Evolutionary conservation across 371 early-diverging fungal genomes (phyloP).

Genomic region (Mortierella sp.): DNA sequence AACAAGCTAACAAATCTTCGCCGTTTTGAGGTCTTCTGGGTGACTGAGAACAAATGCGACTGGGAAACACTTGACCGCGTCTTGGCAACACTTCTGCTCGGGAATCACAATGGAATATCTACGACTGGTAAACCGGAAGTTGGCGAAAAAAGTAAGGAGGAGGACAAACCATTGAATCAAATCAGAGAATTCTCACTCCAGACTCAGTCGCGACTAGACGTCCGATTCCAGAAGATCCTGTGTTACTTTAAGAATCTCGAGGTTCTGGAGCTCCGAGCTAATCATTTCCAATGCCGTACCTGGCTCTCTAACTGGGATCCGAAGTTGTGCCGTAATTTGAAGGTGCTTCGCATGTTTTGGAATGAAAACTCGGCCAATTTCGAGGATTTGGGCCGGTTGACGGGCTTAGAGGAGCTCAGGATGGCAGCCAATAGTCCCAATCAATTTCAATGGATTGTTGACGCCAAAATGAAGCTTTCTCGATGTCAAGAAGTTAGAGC

Average conservation of each 20-base stretch:
- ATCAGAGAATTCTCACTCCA: constrained; percentile 29
- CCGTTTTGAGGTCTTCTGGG: constrained; percentile 26
- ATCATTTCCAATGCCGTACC: neutral
- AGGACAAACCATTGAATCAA: neutral
- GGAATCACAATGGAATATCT: neutral
- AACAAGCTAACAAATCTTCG: constrained; percentile 30
- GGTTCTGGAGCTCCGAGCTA: constrained; percentile 24
- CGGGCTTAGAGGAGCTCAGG: constrained; percentile 32
- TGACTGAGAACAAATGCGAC: constrained; percentile 27
- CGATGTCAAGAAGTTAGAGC: neutral
- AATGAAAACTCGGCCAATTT: neutral
- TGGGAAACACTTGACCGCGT: constrained; percentile 45
- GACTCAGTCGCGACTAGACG: constrained; percentile 5
- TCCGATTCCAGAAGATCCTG: constrained; percentile 10
- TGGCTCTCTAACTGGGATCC: constrained; percentile 19
- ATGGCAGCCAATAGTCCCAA: neutral
- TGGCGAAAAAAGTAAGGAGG: neutral
- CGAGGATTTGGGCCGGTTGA: constrained; percentile 18
- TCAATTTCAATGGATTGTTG: constrained; percentile 23
- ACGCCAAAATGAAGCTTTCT: constrained; percentile 8
- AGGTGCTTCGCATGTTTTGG: constrained; percentile 10
- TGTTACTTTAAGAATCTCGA: constrained; percentile 20
- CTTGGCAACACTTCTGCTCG: constrained; percentile 20
- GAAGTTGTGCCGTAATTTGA: constrained; percentile 12
- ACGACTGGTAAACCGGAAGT: neutral